A percentile compares a stretch with the other conserved stretches of the same genome.
These are phyloP conservation scores for Dichotomocladium elegans DNA, from an alignment of 371 early-diverging fungal species.

Conservation along the genomic window DNA sequence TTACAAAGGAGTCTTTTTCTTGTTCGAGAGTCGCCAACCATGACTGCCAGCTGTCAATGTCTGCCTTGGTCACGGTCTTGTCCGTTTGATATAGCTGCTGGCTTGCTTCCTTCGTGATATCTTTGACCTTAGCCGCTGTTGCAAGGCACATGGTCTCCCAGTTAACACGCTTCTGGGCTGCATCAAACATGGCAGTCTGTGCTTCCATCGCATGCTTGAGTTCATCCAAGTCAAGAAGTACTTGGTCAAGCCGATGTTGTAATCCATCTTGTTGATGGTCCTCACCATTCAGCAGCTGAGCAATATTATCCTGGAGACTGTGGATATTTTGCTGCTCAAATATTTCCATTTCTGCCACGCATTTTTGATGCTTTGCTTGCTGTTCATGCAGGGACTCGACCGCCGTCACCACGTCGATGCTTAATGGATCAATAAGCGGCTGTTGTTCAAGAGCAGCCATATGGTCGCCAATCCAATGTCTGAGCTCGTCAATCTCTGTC, in stretches of 20 bases:
- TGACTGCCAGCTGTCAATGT: background rate
- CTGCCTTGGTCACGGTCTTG: background rate
- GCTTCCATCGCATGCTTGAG: slow-evolving; percentile 19
- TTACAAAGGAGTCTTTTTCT: background rate
- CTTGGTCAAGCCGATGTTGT: slow-evolving; percentile 25
- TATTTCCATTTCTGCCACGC: background rate
- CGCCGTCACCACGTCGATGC: background rate
- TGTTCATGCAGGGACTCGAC: background rate
- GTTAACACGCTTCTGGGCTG: slow-evolving; percentile 18
- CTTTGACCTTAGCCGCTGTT: slow-evolving; percentile 22
- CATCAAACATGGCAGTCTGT: slow-evolving; percentile 30
- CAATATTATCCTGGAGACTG: background rate
- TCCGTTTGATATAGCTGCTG: background rate
- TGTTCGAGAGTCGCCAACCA: background rate
- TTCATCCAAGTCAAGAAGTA: slow-evolving; percentile 25
- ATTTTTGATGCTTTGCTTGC: background rate
- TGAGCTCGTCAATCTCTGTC: slow-evolving; percentile 21
- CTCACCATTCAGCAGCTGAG: background rate
- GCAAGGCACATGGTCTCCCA: slow-evolving; percentile 26
- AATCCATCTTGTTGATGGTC: background rate
- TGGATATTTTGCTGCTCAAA: slow-evolving; percentile 1
- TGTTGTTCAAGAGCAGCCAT: slow-evolving; percentile 3
- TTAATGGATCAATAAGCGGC: background rate
- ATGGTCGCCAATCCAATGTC: slow-evolving; percentile 29
- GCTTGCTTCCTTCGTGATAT: slow-evolving; percentile 26